phyloP scores from a whole-genome alignment of 495 filamentous ascomycete genomes.

The Physcia stellaris region DNA sequence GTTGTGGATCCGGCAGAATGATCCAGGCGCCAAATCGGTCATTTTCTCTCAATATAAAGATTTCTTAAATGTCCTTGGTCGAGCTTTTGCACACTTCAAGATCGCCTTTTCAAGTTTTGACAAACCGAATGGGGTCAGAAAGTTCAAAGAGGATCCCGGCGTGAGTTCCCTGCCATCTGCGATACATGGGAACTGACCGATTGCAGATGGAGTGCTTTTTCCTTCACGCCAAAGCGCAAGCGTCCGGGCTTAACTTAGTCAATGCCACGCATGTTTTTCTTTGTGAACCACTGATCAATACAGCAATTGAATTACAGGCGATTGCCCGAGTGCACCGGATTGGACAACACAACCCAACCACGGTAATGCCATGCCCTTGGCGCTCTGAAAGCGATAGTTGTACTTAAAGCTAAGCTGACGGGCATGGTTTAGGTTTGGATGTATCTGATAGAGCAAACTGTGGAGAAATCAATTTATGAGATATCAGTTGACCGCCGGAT shows the following conservation, averaged over 20 bases:
- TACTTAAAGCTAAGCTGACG: too few species aligned
- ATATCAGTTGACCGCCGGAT: conserved; percentile 66
- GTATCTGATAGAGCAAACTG: conserved; percentile 76
- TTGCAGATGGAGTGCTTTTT: conserved; percentile 64
- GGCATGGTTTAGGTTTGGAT: too few species aligned
- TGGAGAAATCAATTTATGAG: conserved; percentile 81
- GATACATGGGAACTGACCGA: conserved; percentile 1
- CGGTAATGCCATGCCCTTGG: too few species aligned
- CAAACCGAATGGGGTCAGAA: conserved; percentile 44
- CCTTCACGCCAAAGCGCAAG: conserved; percentile 75
- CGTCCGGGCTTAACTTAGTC: conserved; percentile 76
- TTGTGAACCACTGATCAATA: conserved; percentile 85
- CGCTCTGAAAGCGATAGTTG: too few species aligned
- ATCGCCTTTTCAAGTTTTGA: conserved; percentile 62
- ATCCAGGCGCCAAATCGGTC: conserved; percentile 80
- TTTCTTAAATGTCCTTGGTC: conserved; percentile 61
- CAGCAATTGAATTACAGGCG: conserved; percentile 84
- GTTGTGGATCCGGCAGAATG: conserved; percentile 67
- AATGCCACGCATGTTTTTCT: conserved; percentile 91
- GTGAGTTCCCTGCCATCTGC: conserved; percentile 17
- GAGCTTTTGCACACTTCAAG: conserved; percentile 49
- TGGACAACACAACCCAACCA: conserved; percentile 74
- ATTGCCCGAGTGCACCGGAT: conserved; percentile 92
- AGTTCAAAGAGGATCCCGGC: conserved; percentile 60
- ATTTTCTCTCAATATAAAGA: conserved; percentile 79